Base-by-base conservation (phyloP, 176 grass and related monocot species). In the Metroxylon sagu region DNA sequence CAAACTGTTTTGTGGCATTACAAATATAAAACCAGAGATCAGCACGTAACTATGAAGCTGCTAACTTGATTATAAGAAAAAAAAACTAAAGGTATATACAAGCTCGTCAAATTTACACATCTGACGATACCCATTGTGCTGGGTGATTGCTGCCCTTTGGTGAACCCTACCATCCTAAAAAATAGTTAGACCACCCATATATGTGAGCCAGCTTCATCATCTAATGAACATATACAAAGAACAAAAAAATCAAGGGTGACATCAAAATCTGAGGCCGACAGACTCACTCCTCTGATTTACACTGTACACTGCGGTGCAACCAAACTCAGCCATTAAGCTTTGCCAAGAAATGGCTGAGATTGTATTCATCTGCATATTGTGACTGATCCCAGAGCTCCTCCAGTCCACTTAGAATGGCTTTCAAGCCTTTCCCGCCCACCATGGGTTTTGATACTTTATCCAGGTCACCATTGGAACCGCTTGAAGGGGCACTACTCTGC, bases 361-460 rank as follows among this genome's bases (percentile, higher is more conserved):
- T 86, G 30, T 85, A 89, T 59, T 98, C 93, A 1, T 98, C 76
- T 49, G 76, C 61, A 29, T 98, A 98, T 63, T 92, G 93, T 12
- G 93, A 98, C 68, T 92, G 84, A 65, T 98, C 93, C 93, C 93
- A 98, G 43, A 98, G 73, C 31, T 98, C 88, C 5, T 76, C 88
- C 18, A 98, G 70, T 17, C 88, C 93, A 73, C 61, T 89, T 19
- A 98, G 60, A 65, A 98, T 83, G 2, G 93, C 75, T 35, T 92
- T 98, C 66, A 92, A 71, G 54, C 93, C 93, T 70, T 79, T 97
- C 66, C 90, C 83, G 19, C 78, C 60, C 3, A 51, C 63, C 76
- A 81, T 83, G 10, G 75, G 63, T 50, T 83, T 85, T 23, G 80
- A 70, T 61, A 81, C 80, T 65, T 71, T 81, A 26, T 64, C 64